Base-by-base conservation (phyloP, 2,329 filamentous ascomycete species). In the Sphaerulina vaccinii region DNA sequence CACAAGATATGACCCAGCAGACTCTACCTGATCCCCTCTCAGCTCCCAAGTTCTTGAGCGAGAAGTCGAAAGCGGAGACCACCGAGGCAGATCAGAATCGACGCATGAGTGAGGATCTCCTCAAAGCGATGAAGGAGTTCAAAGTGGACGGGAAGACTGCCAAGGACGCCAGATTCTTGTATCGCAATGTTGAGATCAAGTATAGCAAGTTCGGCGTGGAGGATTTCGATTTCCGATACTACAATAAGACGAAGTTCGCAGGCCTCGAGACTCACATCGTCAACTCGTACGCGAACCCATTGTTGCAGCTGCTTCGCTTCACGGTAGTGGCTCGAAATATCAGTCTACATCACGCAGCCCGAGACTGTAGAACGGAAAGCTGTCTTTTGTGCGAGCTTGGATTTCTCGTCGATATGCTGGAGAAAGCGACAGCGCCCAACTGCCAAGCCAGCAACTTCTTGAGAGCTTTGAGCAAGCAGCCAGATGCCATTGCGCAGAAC, bases 141-240 rank as follows among this genome's bases (percentile, higher is more conserved):
- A 84, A 87, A 49, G 75, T 92, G 3, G 85, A 88, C 56, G 79
- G 77, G 35, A 86, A 86, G 58, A 81, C 86, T 50, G 87, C 89
- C 58, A 83, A 87, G 35, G 90, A 96, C 51, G 87, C 93, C 3
- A 87, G 92, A 18, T 81, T 88, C 7, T 89, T 93, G 75, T 99
- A 99, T 70, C 85, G 88, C 58, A 91, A 90, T 63, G 88, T 96
- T 9, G 92, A 97, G 70, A 99, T 99, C 73, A 96, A 96, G 69
- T 99, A 97, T 75, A 96, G 92, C 77, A 95, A 90, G 68, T 99
- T 96, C 70, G 93, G 93, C 16, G 90, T 99, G n/a, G 92, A 97
- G 65, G 95, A 99, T 70, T 99, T 99, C 69, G 93, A 99, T 70
- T 99, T 99, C 72, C 87, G 89, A 51, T 97, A 89, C 70, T 99